A percentile compares a stretch with the other conserved stretches of the same genome.
Evolutionary conservation across 192 early-diverging fungal species (phyloP).

Genomic region (Podila horticola): DNA sequence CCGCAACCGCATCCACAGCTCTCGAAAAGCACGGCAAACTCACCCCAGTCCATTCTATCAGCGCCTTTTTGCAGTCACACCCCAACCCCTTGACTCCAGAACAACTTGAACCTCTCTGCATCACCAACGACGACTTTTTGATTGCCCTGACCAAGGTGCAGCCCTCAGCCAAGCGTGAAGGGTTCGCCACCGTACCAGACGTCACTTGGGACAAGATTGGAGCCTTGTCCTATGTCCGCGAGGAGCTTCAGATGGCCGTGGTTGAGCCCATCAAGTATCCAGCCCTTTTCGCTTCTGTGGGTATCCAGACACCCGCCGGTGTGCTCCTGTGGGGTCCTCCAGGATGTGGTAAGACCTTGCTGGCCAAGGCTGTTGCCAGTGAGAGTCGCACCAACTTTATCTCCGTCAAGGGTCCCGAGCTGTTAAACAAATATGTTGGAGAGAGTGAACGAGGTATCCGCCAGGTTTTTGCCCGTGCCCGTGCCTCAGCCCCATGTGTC

Average conservation of each 20-base stretch:
- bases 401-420: constrained; percentile 97
- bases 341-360: constrained; percentile 97
- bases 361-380: constrained; percentile 98
- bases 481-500: constrained; percentile 93
- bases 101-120: constrained; percentile 85
- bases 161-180: constrained; percentile 97
- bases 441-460: constrained; percentile 97
- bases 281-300: constrained; percentile 86
- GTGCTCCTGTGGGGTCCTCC: constrained; percentile 98
- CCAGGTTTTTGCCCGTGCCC: constrained; percentile 94
- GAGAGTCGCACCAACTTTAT: constrained; percentile 98
- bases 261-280: constrained; percentile 96
- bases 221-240: constrained; percentile 83
- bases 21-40: constrained; percentile 45
- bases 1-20: constrained; percentile 14
- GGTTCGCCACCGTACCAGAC: constrained; percentile 97
- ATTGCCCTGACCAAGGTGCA: constrained; percentile 90
- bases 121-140: constrained; percentile 88
- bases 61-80: constrained; percentile 75
- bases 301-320: constrained; percentile 91
- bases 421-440: constrained; percentile 99
- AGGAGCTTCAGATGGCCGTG: constrained; percentile 94
- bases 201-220: constrained; percentile 98
- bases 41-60: constrained; percentile 72
- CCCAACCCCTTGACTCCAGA: constrained; percentile 79